Conservation (phyloP, 2,329 filamentous ascomycete genomes). For the Colletotrichum aenigma region DNA sequence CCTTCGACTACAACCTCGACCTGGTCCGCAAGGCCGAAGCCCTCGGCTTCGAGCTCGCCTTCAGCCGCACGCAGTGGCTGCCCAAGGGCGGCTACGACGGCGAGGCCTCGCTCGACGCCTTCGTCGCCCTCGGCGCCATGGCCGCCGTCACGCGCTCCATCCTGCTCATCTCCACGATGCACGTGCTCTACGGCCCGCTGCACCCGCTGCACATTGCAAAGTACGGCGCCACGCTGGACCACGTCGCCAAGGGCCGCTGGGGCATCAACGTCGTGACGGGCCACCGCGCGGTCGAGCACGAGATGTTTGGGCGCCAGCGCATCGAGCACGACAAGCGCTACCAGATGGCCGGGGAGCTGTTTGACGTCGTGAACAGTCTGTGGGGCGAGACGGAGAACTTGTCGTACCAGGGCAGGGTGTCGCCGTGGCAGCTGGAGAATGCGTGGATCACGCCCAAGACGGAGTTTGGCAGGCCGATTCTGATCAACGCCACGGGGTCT, state of each 20-base stretch:
- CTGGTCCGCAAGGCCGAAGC: background rate
- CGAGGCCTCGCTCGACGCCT: background rate
- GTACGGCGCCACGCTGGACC: background rate
- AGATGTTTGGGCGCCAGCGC: background rate
- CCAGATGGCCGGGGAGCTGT: conserved; percentile 41
- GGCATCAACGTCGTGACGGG: background rate
- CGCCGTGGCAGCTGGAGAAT: background rate
- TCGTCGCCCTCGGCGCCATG: background rate
- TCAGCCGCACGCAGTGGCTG: background rate
- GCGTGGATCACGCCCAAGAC: background rate
- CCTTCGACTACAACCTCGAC: background rate
- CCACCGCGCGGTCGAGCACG: background rate
- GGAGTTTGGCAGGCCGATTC: background rate
- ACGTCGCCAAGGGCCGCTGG: background rate
- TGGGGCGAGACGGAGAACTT: conserved; percentile 88
- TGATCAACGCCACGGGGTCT: background rate
- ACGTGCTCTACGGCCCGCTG: background rate
- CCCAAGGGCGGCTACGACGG: background rate
- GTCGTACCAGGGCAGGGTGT: conserved; percentile 2
- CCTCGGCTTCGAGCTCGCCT: background rate
- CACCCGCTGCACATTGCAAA: background rate
- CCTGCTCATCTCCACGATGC: conserved; percentile 1
- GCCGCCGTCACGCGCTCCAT: background rate
- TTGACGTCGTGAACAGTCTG: conserved; percentile 78
- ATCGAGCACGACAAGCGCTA: background rate